Evolutionary conservation across 2,329 filamentous ascomycete species (phyloP), one percentile per base, ranked within the genome.

Genomic region (Talaromyces sp.): DNA sequence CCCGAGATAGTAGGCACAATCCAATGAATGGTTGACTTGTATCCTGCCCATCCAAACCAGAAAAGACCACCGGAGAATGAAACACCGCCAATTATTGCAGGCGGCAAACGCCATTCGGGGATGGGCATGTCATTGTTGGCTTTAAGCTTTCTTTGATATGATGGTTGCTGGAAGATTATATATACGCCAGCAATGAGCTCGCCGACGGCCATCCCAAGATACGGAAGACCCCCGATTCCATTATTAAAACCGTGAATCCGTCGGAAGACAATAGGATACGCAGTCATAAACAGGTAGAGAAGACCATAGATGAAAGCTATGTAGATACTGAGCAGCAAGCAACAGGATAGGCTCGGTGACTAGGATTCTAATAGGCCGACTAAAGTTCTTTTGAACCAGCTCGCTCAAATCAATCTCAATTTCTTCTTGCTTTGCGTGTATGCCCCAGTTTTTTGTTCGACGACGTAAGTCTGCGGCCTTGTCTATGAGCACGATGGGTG

Each of bases 401-500:
- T 83, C 81, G 12, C 70, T 69, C 63, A 83, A 76, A 66, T 83
- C 81, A 55, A 83, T 76, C 69, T 83, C 81, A 52, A 83, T 81
- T 71, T 83, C 81, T 64, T 84, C 82, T 61, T 80, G 76, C 67
- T 83, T 83, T n/a, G 84, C 84, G 67, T 87, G 84, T 57, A 86
- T 85, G 10, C 83, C 83, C 83, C 83, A 86, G 64, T 86, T 86
- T 69, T 80, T 80, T 1, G 83, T 86, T 30, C 81, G 71, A 36
- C 84, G 77, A 34, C 83, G 75, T 2, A 86, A 70, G 63, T 85
- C 82, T 3, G 78, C 71, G 3, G 84, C 83, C 67, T 87, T 87
- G 16, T 75, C 71, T 42, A 87, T 80, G 3, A 87, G 76, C 14
- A 87, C 81, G 0, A 85, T 77, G 0, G 85, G 85, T 0, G 84